phyloP scores from a whole-genome alignment of 2,329 filamentous ascomycete species.

The Scedosporium dehoogii region DNA sequence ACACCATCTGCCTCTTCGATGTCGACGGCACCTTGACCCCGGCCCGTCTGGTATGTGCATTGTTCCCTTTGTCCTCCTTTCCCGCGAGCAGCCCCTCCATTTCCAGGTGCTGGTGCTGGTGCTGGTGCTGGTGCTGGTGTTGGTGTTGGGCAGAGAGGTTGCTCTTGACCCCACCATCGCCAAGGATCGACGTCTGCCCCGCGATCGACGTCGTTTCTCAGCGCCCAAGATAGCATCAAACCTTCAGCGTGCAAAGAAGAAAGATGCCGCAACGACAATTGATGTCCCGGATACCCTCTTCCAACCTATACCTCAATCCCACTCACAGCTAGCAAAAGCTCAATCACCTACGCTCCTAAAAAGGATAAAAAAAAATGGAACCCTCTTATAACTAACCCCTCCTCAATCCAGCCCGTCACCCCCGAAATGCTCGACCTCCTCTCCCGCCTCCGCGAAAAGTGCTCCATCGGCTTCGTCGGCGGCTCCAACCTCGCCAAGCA shows the following conservation, averaged over 20 bases:
- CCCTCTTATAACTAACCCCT: neutral
- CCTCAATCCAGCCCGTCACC: slow-evolving; percentile 44
- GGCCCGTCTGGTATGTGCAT: slow-evolving; percentile 56
- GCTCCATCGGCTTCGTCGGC: slow-evolving; percentile 85
- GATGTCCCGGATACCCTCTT: neutral
- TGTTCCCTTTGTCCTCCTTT: neutral
- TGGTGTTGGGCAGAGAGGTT: neutral
- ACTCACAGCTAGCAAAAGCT: neutral
- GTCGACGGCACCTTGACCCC: slow-evolving; percentile 88
- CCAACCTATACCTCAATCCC: neutral
- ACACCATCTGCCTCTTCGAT: slow-evolving; percentile 93
- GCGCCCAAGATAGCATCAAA: neutral
- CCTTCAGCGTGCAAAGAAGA: too few species aligned
- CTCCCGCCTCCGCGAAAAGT: slow-evolving; percentile 70
- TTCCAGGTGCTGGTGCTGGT: neutral
- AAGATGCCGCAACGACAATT: too few species aligned
- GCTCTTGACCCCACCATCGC: neutral
- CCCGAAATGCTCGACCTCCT: slow-evolving; percentile 80
- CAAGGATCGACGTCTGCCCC: neutral
- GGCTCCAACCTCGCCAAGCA: slow-evolving; percentile 89
- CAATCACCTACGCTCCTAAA: neutral
- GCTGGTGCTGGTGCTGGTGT: neutral
- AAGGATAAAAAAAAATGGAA: neutral
- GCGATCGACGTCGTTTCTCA: neutral
- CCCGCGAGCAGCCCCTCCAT: neutral